Base-by-base conservation (phyloP, 176 grass and related monocot genomes). In the Avena insularis region DNA sequence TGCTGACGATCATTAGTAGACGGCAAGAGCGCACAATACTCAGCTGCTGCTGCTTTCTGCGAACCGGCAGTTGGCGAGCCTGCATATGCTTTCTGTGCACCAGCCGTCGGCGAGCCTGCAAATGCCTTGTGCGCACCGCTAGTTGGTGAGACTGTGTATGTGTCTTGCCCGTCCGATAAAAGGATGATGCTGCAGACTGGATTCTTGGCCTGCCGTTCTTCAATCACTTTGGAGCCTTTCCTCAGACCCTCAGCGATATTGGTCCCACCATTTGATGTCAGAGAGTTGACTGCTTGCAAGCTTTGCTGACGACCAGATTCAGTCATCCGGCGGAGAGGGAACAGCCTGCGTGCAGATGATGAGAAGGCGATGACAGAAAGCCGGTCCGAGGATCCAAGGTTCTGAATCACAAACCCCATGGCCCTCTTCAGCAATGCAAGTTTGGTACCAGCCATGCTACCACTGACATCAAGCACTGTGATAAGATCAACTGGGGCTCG, bases 341-440 rank as follows among this genome's bases (percentile, higher is more conserved):
- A 98, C 29, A 95, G 90, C 31, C 96, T 89, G 12, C 93, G 88
- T 75, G 96, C 93, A 17, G 81, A 91, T 31, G 96, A 98, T 40
- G 96, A 98, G 93, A 98, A 98, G 82, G 93, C 83, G 33, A 98
- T 88, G 71, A 98, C 90, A 3, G 93, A 98, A 45, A 98, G 90
- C 9, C 95, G 88, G 25, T 98, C 96, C 14, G 88, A 87, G 57
- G 96, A 87, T 38, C 91, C 93, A 89, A 98, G 93, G 71, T 93
- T 95, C 78, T 98, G 96, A 83, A 95, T 98, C 48, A 98, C 96
- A 92, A 98, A 98, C 2, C 96, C 96, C 96, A 98, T 95, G 58
- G 95, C 95, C 79, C 91, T 93, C 86, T 98, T 98, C 64, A 98
- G 88, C 83, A 98, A 78, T 63, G 95, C 93, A 55, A 98, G 93